Base-by-base conservation (phyloP, 225 moss, liverwort and hornwort genomes). In the Straminergon stramineum region DNA sequence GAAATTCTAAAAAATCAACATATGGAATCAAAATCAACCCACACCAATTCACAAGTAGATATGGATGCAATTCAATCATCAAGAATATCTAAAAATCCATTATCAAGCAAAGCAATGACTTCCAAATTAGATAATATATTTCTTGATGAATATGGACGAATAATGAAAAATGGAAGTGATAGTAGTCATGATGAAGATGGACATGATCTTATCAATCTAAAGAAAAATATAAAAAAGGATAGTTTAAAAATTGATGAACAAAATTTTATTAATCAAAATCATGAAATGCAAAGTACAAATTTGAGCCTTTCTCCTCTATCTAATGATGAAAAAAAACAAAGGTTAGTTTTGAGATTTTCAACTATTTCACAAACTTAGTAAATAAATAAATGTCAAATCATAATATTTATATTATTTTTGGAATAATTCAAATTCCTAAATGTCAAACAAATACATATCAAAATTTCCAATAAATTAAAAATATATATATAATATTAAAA, bases 141-240 rank as follows among this genome's bases (percentile, higher is more conserved):
- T 9, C 83, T 93, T 35, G 92, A 96, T 87, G 91, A 95, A 86
- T 94, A 91, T 95, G 93, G 94, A 84, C 92, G 96, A 84, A 85
- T 82, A 32, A 67, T 94, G 32, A 93, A 88, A 43, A 58, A 89
- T 60, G 81, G 52, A 58, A 39, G 68, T 74, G 87, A 89, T 87
- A 92, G 80, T 45, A 95, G 90, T 73, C 89, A 94, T 78, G 85
- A 82, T 55, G 92, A 94, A 82, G 83, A 89, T 37, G 78, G 58
- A 11, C 53, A 57, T n/a, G n/a, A n/a, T 35, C 48, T 31, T 66
- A 19, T 9, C 70, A 10, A 63, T 70, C 2, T 7, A 10, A 79
- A 13, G 1, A 53, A 43, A 52, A 24, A 58, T 0, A 65, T 1
- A 30, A 60, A 5, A 8, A 73, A 20, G 1, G 3, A 76, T 13